Evolutionary conservation across 2,329 filamentous ascomycete genomes (phyloP).

Genomic region (Pezicula neosporulosa): DNA sequence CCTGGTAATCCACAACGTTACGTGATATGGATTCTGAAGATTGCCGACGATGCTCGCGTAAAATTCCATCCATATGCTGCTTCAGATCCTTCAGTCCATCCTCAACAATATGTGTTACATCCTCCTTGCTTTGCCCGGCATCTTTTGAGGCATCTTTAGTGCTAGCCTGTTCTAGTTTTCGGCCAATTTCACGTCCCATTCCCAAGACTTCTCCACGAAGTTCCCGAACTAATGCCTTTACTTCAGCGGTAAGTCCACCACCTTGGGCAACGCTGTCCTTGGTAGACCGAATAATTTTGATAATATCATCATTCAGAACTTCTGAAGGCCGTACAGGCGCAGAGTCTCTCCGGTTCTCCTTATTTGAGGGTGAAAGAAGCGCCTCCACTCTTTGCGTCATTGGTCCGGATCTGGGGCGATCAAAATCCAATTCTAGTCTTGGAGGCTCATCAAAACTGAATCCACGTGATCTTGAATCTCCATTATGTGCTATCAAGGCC

Average conservation of each 20-base stretch:
- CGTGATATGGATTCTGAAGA: slow-evolving; percentile 62
- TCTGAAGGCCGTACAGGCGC: slow-evolving; percentile 43
- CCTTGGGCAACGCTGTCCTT: slow-evolving; percentile 89
- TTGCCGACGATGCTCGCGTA: slow-evolving; percentile 71
- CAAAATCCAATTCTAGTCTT: slow-evolving; percentile 32
- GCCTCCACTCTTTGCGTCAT: slow-evolving; percentile 27
- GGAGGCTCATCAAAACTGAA: slow-evolving; percentile 31
- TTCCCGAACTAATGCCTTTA: slow-evolving; percentile 86
- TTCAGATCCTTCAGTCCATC: slow-evolving; percentile 79
- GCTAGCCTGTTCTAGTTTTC: slow-evolving; percentile 72
- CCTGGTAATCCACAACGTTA: slow-evolving; percentile 70
- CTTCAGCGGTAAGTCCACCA: slow-evolving; percentile 85
- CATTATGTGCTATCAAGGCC: slow-evolving; percentile 45
- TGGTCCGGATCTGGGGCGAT: slow-evolving; percentile 30
- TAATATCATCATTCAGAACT: slow-evolving; percentile 71
- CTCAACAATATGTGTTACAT: slow-evolving; percentile 75
- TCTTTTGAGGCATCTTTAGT: slow-evolving; percentile 40
- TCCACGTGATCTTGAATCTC: slow-evolving; percentile 19
- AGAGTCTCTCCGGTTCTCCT: slow-evolving; percentile 19
- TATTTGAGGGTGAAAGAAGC: slow-evolving; percentile 22
- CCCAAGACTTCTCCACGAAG: slow-evolving; percentile 88
- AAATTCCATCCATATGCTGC: slow-evolving; percentile 75
- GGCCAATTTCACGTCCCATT: slow-evolving; percentile 88
- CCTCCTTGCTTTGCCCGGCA: slow-evolving; percentile 57
- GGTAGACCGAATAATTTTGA: slow-evolving; percentile 79